Base-by-base conservation (phyloP, 306 rosid species). In the Bauhinia variegata region DNA sequence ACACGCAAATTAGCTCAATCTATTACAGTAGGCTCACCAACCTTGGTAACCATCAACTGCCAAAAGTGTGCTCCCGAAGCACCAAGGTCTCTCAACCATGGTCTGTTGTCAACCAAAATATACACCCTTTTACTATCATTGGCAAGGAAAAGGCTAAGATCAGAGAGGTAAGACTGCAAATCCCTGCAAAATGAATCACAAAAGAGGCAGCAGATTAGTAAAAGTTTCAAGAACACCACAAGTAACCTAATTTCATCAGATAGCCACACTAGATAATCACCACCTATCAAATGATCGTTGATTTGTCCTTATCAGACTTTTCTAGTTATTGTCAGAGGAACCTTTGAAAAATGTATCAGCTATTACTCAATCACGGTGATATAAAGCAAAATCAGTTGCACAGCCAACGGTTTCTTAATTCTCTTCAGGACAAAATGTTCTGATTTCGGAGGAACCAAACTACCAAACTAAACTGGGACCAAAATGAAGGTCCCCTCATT, bases 41-140 rank as follows among this genome's bases (percentile, higher is more conserved):
- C 99, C 99, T 88, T 95, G 32, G 97, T 95, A 75, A 95, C 91
- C 99, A 95, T 88, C 75, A 88, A 79, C 52, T 95, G 99, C 99
- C 99, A 95, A 12, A 95, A 66, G 79, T 87, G 99, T 31, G 89
- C 96, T 42, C 86, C 76, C 70, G 86, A 75, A 33, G 86, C 79
- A 55, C 96, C 83, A 47, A 79, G 81, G 84, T 87, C 87, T 72
- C 87, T 82, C 80, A 88, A 74, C 92, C 95, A 90, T 82, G 96
- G 99, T 72, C 97, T 87, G 15, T 95, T 95, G 79, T 95, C 97
- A 73, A 95, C 99, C 84, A 95, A 85, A 60, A 95, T 84, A 78
- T 83, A 90, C 16, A 88, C 61, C 57, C 71, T 86, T 56, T 87
- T 88, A 72, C 97, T 85, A 41, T 90, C 85, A 70, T 73, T 80